Evolutionary conservation across 2,329 filamentous ascomycete genomes (phyloP), one percentile per base, ranked within the genome.

Genomic region (Hypoxylon sp.): DNA sequence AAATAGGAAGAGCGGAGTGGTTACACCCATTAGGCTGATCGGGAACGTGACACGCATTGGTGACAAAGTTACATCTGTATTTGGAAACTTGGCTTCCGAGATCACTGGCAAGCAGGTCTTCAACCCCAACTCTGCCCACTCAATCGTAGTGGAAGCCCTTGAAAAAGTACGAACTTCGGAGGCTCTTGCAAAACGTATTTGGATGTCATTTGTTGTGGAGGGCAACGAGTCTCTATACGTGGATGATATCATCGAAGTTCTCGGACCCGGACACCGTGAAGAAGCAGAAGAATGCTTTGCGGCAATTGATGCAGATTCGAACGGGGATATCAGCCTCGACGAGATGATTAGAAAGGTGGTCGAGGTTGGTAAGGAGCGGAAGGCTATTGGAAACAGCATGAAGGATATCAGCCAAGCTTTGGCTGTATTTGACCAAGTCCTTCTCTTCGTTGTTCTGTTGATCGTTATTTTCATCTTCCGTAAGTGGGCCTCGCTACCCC

Each of bases 151-250:
- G 11, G 90, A 97, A 78, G 96, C 95, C 7, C 85, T 98, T 33
- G 95, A 98, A 80, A 95, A 94, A 82, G 90, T 88, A 48, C 86
- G 87, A 66, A 92, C 94, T 6, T 93, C 94, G 0, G 95, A 98
- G 79, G 96, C 96, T n/a, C 84, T 98, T 64, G 95, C 93, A n/a
- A 91, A 90, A 73, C 92, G 96, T 76, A 91, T 98, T 70, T 98
- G 96, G 96, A 97, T 98, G 93, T 98, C 95, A 0, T 97, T 98
- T 78, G 96, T 97, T 1, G 89, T 96, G 3, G 95, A 98, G 80
- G 94, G 94, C 74, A 90, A 90, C 65, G 93, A 98, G 44, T 85
- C 91, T 0, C 85, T 99, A 7, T 93, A 88, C 73, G 81, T 88
- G 7, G 94, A 97, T 3, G 96, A 99, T 77, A 87, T 99, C 40